Percentiles rank a stretch among this genome's conserved stretches.
These are phyloP conservation scores for Astragalus glycyphyllos DNA, from an alignment of 306 rosid genomes.

Conservation along the genomic window DNA sequence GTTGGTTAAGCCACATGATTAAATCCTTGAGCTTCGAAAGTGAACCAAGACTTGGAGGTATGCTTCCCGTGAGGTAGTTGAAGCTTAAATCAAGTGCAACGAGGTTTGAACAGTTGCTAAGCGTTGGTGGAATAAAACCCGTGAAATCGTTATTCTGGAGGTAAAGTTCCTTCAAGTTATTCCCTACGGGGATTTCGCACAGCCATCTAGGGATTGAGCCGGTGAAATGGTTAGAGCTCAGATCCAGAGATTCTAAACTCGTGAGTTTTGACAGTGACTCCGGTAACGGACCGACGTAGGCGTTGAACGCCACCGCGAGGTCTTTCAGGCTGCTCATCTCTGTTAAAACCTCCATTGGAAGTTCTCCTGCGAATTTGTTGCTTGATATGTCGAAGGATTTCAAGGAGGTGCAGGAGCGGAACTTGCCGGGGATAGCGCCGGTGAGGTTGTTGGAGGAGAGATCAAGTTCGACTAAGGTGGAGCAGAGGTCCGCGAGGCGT, in stretches of 20 bases:
- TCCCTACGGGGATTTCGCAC: conserved; percentile 50
- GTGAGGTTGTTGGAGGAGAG: conserved; percentile 63
- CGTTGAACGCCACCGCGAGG: conserved; percentile 55
- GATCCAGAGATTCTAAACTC: conserved; percentile 74
- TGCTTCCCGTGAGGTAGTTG: conserved; percentile 73
- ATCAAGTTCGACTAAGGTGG: conserved; percentile 58
- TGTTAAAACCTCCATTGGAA: conserved; percentile 56
- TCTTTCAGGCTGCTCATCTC: conserved; percentile 58
- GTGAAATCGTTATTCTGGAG: conserved; percentile 75
- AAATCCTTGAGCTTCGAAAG: conserved; percentile 70
- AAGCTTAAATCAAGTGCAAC: conserved; percentile 86
- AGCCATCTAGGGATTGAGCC: conserved; percentile 63
- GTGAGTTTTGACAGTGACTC: conserved; percentile 56
- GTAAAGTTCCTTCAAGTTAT: conserved; percentile 62
- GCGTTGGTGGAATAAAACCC: conserved; percentile 68
- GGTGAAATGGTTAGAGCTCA: conserved; percentile 71
- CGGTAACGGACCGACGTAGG: conserved; percentile 58
- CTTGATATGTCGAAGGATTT: conserved; percentile 59
- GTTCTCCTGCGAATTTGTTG: conserved; percentile 61
- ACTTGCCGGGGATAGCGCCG: conserved; percentile 57
- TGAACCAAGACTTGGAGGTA: conserved; percentile 76
- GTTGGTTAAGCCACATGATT: conserved; percentile 83
- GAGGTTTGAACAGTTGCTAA: conserved; percentile 84
- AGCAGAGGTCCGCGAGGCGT: conserved; percentile 52
- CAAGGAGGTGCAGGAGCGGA: conserved; percentile 58